A percentile compares a stretch with the other conserved stretches of the same genome.
Conservation (phyloP, 352 stramenopile genomes). For the Phytophthora hibernalis region DNA sequence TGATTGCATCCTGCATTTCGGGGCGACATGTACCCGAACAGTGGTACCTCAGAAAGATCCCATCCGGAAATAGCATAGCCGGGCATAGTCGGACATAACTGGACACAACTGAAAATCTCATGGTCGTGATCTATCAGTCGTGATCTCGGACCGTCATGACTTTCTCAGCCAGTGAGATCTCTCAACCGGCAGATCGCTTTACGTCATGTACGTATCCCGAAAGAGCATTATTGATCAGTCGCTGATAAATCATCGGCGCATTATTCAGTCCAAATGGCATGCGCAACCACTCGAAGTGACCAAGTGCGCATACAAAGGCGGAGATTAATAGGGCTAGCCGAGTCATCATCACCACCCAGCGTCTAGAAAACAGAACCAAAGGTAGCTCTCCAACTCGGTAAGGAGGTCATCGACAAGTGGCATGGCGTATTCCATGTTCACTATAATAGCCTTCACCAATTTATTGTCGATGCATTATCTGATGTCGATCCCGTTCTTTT, state of each 20-base stretch:
- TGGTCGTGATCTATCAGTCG: too few species aligned
- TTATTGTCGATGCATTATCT: slow-evolving; percentile 3
- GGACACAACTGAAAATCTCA: too few species aligned
- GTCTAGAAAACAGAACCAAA: slow-evolving; percentile 1
- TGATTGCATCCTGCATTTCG: too few species aligned
- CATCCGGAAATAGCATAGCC: too few species aligned
- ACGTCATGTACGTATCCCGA: slow-evolving; percentile 1
- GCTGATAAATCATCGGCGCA: slow-evolving; percentile 1
- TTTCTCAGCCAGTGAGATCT: too few species aligned
- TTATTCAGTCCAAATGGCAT: not conserved
- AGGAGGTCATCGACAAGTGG: not conserved
- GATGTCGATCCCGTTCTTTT: slow-evolving; percentile 10
- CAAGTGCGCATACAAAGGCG: not conserved
- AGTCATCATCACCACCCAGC: slow-evolving; percentile 11
- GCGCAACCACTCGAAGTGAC: not conserved
- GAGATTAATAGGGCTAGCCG: not conserved
- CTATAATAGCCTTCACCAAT: slow-evolving; percentile 1
- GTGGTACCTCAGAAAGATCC: too few species aligned
- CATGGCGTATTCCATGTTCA: not conserved
- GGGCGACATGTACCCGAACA: too few species aligned
- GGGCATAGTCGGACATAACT: too few species aligned
- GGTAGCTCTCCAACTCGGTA: not conserved
- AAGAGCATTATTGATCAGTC: not conserved
- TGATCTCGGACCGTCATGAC: too few species aligned
- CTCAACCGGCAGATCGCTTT: too few species aligned